Evolutionary conservation across 2,329 filamentous ascomycete species (phyloP).

Genomic region (Stenocarpella maydis): DNA sequence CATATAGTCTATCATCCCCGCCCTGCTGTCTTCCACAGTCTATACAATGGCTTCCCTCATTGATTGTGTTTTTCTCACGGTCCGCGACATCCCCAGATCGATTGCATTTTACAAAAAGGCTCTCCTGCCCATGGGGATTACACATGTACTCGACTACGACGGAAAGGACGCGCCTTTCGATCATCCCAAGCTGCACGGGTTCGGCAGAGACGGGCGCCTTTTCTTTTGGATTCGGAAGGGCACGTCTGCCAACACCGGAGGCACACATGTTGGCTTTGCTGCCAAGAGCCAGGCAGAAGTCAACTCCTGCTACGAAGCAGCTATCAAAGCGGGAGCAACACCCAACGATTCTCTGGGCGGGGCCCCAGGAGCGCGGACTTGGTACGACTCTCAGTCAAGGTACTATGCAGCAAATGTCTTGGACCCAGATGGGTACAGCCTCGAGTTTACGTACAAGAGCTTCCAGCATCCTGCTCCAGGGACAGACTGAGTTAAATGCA

Average conservation of each 20-base stretch:
- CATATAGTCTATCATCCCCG: background rate
- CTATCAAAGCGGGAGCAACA: background rate
- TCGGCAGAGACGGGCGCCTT: conserved; percentile 3
- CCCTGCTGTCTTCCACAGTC: background rate
- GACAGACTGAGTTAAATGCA: background rate
- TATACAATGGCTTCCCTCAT: conserved; percentile 1
- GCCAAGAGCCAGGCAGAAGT: background rate
- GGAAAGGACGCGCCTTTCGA: background rate
- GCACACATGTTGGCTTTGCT: conserved; percentile 1
- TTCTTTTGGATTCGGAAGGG: conserved; percentile 1
- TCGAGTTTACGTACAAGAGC: conserved; percentile 2
- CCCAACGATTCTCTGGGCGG: background rate
- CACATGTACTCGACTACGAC: background rate
- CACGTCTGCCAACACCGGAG: background rate
- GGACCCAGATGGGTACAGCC: background rate
- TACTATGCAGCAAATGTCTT: conserved; percentile 9
- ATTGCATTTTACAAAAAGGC: background rate
- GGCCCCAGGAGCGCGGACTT: background rate
- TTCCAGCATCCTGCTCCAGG: conserved; percentile 7
- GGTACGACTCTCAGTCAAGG: background rate
- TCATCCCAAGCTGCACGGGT: background rate
- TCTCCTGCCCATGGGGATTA: background rate
- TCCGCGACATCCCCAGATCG: background rate
- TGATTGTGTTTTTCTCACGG: background rate
- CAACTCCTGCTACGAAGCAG: conserved; percentile 3